phyloP scores from a whole-genome alignment of 371 early-diverging fungal genomes.

The Quaeritorhiza haematococci region DNA sequence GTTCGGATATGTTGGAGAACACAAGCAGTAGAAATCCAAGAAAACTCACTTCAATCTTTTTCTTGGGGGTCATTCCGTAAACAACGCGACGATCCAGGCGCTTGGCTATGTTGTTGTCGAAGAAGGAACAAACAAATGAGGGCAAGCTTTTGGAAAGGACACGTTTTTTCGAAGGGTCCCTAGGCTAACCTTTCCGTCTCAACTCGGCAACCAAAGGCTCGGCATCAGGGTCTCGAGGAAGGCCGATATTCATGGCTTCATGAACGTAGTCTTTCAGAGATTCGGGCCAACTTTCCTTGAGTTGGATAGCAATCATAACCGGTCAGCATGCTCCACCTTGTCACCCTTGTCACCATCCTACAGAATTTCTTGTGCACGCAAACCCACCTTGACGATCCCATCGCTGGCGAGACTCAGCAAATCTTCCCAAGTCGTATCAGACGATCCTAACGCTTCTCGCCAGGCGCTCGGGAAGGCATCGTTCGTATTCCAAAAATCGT shows the following conservation, averaged over 20 bases:
- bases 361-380: too few species aligned
- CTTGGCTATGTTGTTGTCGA: too few species aligned
- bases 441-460: slow-evolving; percentile 6
- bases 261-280: slow-evolving; percentile 22
- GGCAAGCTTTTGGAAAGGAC: too few species aligned
- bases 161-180: too few species aligned
- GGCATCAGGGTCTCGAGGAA: slow-evolving; percentile 13
- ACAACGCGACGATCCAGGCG: slow-evolving; percentile 23
- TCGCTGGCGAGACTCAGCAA: slow-evolving; percentile 23
- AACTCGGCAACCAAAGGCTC: background rate
- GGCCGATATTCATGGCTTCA: slow-evolving; percentile 5
- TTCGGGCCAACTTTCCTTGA: slow-evolving; percentile 23
- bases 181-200: slow-evolving; percentile 3
- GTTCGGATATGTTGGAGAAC: slow-evolving; percentile 15
- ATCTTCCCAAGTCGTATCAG: slow-evolving; percentile 6
- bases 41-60: slow-evolving; percentile 64
- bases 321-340: background rate
- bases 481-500: slow-evolving; percentile 21
- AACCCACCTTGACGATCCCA: slow-evolving; percentile 5
- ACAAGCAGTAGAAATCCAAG: too few species aligned
- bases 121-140: background rate
- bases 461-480: slow-evolving; percentile 23
- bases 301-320: background rate
- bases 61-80: slow-evolving; percentile 74
- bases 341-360: too few species aligned